Evolutionary conservation across 805 yeast genomes (phyloP), one percentile per base, ranked within the genome.

Genomic region (Candida andamanensis): DNA sequence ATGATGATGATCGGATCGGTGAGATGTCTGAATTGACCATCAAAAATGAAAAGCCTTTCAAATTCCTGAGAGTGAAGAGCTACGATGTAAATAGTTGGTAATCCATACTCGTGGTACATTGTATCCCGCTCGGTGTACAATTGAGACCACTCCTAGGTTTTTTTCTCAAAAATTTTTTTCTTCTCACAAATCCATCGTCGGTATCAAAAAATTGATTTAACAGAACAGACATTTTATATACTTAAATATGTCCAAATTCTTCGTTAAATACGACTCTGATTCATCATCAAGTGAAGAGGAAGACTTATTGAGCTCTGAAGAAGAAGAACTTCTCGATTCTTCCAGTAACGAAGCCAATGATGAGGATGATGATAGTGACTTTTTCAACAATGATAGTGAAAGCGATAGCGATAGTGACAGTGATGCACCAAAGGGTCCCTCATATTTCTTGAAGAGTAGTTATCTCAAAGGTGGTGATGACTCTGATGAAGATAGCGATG

Each of bases 211-310:
- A 43, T 49, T 47, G 50, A 42, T 42, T 46, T 33, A 31, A 21
- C 16, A 15, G 24, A 17, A 17, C 6, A 26, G 17, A 24, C 29
- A 17, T 24, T 17, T 13, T 17, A 27, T 14, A 28, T 19, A 29
- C 23, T 23, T 25, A 19, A 29, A 20, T 14, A 87, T 87, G 95
- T 86, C 97, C 49, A 84, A 95, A 67, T 90, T 92, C 75, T 92
- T 92, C 69, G 72, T 69, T 39, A 72, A 77, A 45, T 78, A 76
- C 52, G 66, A 71, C 42, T 75, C 78, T 32, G 75, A 74, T 34
- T 69, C 73, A 28, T 68, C 75, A 22, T 71, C 77, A 25, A 65
- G 63, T 33, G 71, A 65, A 42, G 79, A 73, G 45, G 72, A 69
- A 40, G 55, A 67, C 46, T 57, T 69, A 38, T 61, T 72, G 39